phyloP scores from a whole-genome alignment of 352 stramenopile genomes.

The Pythium phragmiticola region DNA sequence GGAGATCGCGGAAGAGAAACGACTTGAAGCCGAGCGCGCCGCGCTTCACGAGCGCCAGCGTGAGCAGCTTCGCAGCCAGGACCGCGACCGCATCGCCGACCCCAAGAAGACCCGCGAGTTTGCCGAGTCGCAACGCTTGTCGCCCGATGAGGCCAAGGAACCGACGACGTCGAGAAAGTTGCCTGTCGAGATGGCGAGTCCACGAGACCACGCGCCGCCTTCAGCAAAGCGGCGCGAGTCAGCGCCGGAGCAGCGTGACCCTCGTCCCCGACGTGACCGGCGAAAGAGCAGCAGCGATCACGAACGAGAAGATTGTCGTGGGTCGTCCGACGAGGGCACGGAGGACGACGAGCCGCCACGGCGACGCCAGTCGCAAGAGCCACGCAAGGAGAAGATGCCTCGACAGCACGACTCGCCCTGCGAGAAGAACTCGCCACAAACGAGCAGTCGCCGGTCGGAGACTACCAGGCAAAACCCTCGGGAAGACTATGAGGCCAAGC shows the following conservation, averaged over 20 bases:
- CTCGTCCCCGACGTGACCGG: slow-evolving; percentile 1
- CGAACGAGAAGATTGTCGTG: slow-evolving; percentile 3
- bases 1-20: slow-evolving; percentile 22
- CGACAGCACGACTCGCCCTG: slow-evolving; percentile 6
- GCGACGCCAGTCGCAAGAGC: slow-evolving; percentile 12
- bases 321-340: slow-evolving; percentile 2
- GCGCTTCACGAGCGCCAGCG: slow-evolving; percentile 14
- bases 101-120: slow-evolving; percentile 20
- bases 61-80: slow-evolving; percentile 20
- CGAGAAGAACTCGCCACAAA: neutral
- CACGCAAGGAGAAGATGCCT: neutral
- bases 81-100: slow-evolving; percentile 35
- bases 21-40: slow-evolving; percentile 7
- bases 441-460: neutral
- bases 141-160: slow-evolving; percentile 9
- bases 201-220: neutral
- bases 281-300: slow-evolving; percentile 9
- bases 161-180: neutral
- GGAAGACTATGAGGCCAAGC: slow-evolving; percentile 14
- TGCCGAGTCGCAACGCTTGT: slow-evolving; percentile 3
- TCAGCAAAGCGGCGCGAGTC: slow-evolving; percentile 2
- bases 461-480: neutral
- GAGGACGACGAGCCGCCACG: slow-evolving; percentile 5
- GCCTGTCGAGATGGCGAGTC: neutral
- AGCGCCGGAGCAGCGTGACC: slow-evolving; percentile 16